Conservation (phyloP, 78 protist genomes). For the Creolimax fragrantissima region DNA sequence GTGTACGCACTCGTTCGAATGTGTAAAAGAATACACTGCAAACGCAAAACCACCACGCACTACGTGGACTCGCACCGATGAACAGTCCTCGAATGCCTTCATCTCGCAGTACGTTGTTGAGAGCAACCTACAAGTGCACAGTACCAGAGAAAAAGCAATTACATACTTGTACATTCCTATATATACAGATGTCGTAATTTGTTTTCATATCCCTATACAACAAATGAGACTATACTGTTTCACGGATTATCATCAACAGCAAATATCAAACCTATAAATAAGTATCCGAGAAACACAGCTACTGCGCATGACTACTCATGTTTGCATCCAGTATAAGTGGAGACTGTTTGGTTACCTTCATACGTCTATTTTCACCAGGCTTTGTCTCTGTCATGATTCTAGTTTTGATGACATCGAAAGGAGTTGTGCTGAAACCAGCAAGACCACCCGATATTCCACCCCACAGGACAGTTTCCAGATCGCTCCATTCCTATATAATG, state of each 20-base stretch:
- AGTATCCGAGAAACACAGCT: too few species aligned
- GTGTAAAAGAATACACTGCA: slow-evolving; percentile 19
- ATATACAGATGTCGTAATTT: background rate
- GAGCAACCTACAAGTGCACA: background rate
- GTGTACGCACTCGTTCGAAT: slow-evolving; percentile 25
- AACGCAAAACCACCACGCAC: slow-evolving; percentile 29
- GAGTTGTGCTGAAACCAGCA: slow-evolving; percentile 12
- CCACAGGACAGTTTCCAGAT: slow-evolving; percentile 4
- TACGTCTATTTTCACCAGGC: background rate
- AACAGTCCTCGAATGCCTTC: slow-evolving; percentile 3
- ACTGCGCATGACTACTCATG: too few species aligned
- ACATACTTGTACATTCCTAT: background rate
- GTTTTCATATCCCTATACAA: too few species aligned
- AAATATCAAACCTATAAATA: too few species aligned
- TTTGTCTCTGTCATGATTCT: slow-evolving; percentile 28
- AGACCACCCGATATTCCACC: slow-evolving; percentile 11
- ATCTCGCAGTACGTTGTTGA: background rate
- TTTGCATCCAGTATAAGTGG: too few species aligned
- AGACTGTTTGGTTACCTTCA: too few species aligned
- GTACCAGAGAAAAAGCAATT: background rate
- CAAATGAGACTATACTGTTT: too few species aligned
- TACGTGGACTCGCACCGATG: slow-evolving; percentile 13
- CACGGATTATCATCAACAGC: too few species aligned
- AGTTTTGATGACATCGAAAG: slow-evolving; percentile 28
- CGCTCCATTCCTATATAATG: background rate